These are phyloP conservation scores for Xylaria cubensis DNA, from an alignment of 495 filamentous ascomycete species.

Conservation along the genomic window DNA sequence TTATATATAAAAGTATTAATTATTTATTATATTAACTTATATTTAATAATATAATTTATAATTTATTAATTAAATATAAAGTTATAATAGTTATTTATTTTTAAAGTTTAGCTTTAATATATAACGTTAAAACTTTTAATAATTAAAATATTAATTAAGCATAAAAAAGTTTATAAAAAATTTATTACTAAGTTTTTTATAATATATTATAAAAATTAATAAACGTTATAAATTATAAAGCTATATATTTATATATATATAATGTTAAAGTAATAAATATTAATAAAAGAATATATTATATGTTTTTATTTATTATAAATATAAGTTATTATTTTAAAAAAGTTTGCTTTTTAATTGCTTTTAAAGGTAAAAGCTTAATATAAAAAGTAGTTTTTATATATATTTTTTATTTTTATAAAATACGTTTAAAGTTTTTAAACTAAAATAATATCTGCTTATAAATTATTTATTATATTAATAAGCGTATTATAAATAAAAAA, in stretches of 20 bases:
- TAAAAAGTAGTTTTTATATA: background rate
- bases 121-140: background rate
- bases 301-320: conserved; percentile 9
- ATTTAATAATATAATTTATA: background rate
- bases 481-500: too few relatives aligned
- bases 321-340: background rate
- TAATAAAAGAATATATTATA: background rate
- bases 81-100: background rate
- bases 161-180: background rate
- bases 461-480: too few relatives aligned
- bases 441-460: too few relatives aligned
- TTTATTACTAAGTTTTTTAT: background rate
- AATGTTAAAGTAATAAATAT: background rate
- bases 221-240: conserved; percentile 2
- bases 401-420: too few relatives aligned
- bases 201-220: background rate
- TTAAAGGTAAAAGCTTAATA: background rate
- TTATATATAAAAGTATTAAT: background rate
- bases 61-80: background rate
- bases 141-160: background rate
- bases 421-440: too few relatives aligned
- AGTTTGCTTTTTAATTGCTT: background rate
- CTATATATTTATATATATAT: background rate
- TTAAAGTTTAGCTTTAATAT: background rate
- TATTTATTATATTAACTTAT: background rate